phyloP scores from a whole-genome alignment of 2,329 filamentous ascomycete genomes.

The Leptographium wingfieldii region DNA sequence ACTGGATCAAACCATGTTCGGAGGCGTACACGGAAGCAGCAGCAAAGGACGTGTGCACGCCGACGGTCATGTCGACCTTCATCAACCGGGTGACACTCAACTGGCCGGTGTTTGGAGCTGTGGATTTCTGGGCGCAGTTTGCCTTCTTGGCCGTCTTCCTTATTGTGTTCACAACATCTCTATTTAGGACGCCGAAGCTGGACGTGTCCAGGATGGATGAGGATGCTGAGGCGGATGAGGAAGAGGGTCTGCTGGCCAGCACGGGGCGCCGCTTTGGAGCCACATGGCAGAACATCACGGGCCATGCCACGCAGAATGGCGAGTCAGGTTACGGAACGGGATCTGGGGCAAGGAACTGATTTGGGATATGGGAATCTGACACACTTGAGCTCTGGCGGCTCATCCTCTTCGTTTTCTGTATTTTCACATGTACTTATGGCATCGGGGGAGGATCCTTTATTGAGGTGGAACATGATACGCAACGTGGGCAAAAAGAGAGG shows the following conservation, averaged over 20 bases:
- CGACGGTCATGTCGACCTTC: slow-evolving; percentile 82
- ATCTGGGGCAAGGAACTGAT: neutral
- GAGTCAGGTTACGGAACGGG: slow-evolving; percentile 3
- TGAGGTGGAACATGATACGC: too few species aligned
- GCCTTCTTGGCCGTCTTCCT: slow-evolving; percentile 77
- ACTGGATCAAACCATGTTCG: slow-evolving; percentile 69
- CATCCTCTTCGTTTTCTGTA: neutral
- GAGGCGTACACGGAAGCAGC: slow-evolving; percentile 58
- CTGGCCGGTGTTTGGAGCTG: slow-evolving; percentile 84
- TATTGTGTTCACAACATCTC: slow-evolving; percentile 62
- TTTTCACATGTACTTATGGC: too few species aligned
- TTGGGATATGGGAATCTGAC: neutral
- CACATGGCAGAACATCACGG: slow-evolving; percentile 80
- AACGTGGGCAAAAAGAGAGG: too few species aligned
- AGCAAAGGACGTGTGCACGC: slow-evolving; percentile 76
- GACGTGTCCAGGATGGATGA: slow-evolving; percentile 71
- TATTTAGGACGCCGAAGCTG: slow-evolving; percentile 70
- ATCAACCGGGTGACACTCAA: slow-evolving; percentile 86
- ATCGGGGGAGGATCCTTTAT: too few species aligned
- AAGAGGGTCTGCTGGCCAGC: slow-evolving; percentile 78
- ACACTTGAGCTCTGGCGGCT: neutral
- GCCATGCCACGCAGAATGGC: slow-evolving; percentile 23
- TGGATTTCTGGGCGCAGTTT: slow-evolving; percentile 97
- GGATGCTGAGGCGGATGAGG: slow-evolving; percentile 82
- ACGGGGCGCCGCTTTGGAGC: slow-evolving; percentile 73